Evolutionary conservation across 768 basidiomycete genomes (phyloP), one percentile per base, ranked within the genome.

Genomic region (Hypsizygus marmoreus): DNA sequence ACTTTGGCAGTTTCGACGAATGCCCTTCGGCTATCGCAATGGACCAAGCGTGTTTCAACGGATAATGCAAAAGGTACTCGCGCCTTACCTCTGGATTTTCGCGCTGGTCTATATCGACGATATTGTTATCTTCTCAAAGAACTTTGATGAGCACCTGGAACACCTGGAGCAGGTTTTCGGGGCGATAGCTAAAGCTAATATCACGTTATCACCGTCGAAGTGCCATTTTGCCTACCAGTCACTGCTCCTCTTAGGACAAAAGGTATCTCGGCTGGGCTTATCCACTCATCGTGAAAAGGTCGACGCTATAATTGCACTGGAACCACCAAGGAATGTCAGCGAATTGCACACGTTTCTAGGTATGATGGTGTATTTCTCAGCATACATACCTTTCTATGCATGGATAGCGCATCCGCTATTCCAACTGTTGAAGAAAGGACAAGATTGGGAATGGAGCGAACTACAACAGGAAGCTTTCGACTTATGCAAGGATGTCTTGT

Each of bases 71-170:
- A 36, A 38, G 10, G 47, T 71, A 0, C 52, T 73, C 0, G 55
- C 67, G 0, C 67, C 64, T 0, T 72, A 51, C 44, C 55, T 74
- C 4, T 72, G 72, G 70, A 50, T 70, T 0, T 71, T 72, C 39
- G 49, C 67, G 0, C 37, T 70, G 13, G 71, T 74, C 0, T 76
- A 74, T 33, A 71, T 74, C 10, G 68, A 75, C 36, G 65, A 75
- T 38, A 72, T 75, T 2, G 61, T 74, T 0, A 60, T 73, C 0
- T 74, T 59, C 43, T 68, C 67, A 0, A 19, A 33, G 17, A 52
- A 40, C 1, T 61, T 61, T 1, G 48, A 66, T 2, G 62, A 72
- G 2, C 69, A 74, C 47, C 1, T 66, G 2, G 0, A 33, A 1
- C 66, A 70, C 37, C 11, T 70, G 0, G 66, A 68, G 19, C 11